Conservation (phyloP, 192 early-diverging fungal genomes). For the Anaeromyces robustus region DNA sequence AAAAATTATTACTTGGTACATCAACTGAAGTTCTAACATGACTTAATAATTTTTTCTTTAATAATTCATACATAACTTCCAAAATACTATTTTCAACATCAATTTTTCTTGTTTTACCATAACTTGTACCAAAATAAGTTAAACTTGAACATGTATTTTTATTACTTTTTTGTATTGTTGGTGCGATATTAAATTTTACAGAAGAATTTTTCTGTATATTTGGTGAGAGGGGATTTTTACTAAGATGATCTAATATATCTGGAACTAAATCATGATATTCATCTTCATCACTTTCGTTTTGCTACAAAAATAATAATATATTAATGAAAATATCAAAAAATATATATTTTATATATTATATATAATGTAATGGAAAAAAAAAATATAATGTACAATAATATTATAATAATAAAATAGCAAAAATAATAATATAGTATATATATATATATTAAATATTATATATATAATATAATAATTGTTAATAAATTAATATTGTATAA, state of each 20-base stretch:
- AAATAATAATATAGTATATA: too few species aligned
- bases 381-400: too few species aligned
- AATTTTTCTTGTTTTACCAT: not conserved
- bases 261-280: not conserved
- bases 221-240: not conserved
- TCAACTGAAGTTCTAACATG: not conserved
- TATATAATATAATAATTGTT: too few species aligned
- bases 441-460: too few species aligned
- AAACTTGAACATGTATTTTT: not conserved
- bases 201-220: not conserved
- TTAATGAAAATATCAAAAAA: too few species aligned
- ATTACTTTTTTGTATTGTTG: too few species aligned
- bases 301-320: too few species aligned
- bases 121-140: not conserved
- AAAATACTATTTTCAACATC: not conserved
- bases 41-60: not conserved
- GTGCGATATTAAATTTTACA: not conserved
- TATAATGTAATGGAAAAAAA: too few species aligned
- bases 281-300: not conserved
- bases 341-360: too few species aligned
- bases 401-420: too few species aligned
- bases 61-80: not conserved
- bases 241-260: not conserved
- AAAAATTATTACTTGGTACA: not conserved
- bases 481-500: too few species aligned